Base-by-base conservation (phyloP, 1,284 basidiomycete genomes). In the Limonomyces culmigenus region DNA sequence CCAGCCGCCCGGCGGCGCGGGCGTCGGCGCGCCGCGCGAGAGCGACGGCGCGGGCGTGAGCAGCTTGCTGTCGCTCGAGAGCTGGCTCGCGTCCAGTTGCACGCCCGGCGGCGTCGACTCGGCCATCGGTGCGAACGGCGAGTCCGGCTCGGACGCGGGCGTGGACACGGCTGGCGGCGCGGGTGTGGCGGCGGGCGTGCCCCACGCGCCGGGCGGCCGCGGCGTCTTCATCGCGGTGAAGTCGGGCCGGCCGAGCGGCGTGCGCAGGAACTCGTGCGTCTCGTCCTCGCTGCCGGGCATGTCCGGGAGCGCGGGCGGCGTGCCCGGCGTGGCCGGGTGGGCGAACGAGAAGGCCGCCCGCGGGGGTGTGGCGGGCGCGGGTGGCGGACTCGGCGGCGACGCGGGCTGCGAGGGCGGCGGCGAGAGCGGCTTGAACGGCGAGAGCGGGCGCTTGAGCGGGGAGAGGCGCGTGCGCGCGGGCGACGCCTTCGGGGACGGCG, bases 1-100 rank as follows among this genome's bases (percentile, higher is more conserved):
- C 75, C 76, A 81, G 23, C 63, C 75, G 17, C 79, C 79, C n/a
- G 79, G 78, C 5, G 66, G 68, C 4, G 65, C 71, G 29, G 79
- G 79, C 1, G 76, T 81, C 8, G 23, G 23, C n/a, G 23, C 23
- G n/a, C 23, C 44, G 16, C 50, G 42, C 23, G 51, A 51, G 29
- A 67, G 45, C 14, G 66, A 61, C 23, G 58, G 46, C 19, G 55
- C 49, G 4, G 67, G 66, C 3, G 38, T 36, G 18, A 43, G 42
- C 2, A 44, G 39, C 6, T 38, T 41, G 29, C 39, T 42, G 21
- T 43, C 45, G 25, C 31, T 40, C 8, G 42, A 40, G 30, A 38
- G 32, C 21, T 43, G 25, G 8, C 25, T n/a, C 12, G 14, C 31
- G 32, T 11, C 23, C 15, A 18, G 19, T n/a, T n/a, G n/a, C 42